These are phyloP conservation scores for Cyanidiococcus yangmingshanensis DNA, from an alignment of 23 red algal genomes.

Conservation along the genomic window DNA sequence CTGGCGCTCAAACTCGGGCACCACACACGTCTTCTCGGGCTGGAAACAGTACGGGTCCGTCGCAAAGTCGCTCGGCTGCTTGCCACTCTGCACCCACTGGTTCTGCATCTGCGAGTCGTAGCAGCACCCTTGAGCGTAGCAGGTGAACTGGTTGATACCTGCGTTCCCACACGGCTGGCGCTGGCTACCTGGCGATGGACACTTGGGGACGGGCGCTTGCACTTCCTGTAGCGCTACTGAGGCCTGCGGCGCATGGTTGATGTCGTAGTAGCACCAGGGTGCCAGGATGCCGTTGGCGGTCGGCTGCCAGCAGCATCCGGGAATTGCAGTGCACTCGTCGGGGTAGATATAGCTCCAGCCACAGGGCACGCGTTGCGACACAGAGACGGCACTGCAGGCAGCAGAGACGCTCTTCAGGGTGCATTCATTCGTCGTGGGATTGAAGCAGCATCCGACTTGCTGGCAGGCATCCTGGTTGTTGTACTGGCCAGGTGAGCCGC, in stretches of 20 bases:
- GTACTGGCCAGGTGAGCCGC: background rate
- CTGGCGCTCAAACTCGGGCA: slow-evolving; percentile 19
- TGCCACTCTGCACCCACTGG: slow-evolving; percentile 15
- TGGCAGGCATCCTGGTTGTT: slow-evolving; percentile 5
- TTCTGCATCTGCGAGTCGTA: slow-evolving; percentile 13
- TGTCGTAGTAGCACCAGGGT: slow-evolving; percentile 20
- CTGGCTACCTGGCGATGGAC: background rate
- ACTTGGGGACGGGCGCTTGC: slow-evolving; percentile 3
- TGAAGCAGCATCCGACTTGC: slow-evolving; percentile 19
- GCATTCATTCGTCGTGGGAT: background rate
- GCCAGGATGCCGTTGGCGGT: slow-evolving; percentile 14
- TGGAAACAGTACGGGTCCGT: slow-evolving; percentile 12
- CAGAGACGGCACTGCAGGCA: background rate
- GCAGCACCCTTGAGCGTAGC: slow-evolving; percentile 8
- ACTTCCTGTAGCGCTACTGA: background rate
- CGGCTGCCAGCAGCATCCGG: slow-evolving; percentile 19
- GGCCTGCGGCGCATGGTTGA: slow-evolving; percentile 7
- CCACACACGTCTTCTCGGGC: slow-evolving; percentile 16
- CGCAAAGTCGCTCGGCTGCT: slow-evolving; percentile 3
- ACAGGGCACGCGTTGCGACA: background rate
- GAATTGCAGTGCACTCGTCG: slow-evolving; percentile 17
- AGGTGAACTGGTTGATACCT: slow-evolving; percentile 19
- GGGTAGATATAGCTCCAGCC: slow-evolving; percentile 20
- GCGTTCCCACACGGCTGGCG: slow-evolving; percentile 15
- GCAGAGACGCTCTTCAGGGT: slow-evolving; percentile 17